Conservation (phyloP, 257 asterid genomes). For the Perilla frutescens region DNA sequence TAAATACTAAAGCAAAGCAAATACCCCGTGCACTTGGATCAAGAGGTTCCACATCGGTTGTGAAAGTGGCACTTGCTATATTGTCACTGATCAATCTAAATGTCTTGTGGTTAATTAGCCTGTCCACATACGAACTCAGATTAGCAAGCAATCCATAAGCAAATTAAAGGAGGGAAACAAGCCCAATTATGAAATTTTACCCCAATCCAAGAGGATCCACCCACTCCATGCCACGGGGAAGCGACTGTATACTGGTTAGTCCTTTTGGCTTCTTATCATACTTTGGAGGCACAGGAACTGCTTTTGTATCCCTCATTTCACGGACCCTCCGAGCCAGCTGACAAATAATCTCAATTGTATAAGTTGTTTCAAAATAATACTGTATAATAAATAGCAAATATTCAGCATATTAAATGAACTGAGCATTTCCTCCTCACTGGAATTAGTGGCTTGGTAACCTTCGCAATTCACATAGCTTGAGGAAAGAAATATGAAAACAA, state of each 20-base stretch:
- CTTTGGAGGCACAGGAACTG: conserved; percentile 67
- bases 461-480: conserved; percentile 20
- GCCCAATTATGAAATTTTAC: conserved; percentile 48
- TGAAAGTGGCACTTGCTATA: conserved; percentile 60
- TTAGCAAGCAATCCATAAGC: conserved; percentile 35
- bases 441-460: not conserved
- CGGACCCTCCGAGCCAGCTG: conserved; percentile 95
- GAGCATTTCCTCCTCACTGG: conserved; percentile 25
- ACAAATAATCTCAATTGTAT: conserved; percentile 38
- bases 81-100: conserved; percentile 85
- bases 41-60: conserved; percentile 68
- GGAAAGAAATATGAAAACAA: not conserved
- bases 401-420: conserved; percentile 1
- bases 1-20: conserved; percentile 34
- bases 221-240: conserved; percentile 99
- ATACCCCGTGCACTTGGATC: conserved; percentile 87
- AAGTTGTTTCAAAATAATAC: conserved; percentile 13
- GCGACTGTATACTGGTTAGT: conserved; percentile 73
- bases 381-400: conserved; percentile 25
- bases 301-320: conserved; percentile 93
- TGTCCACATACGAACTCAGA: conserved; percentile 44
- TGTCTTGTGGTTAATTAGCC: conserved; percentile 90
- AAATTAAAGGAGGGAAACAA: conserved; percentile 8
- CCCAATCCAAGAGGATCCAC: conserved; percentile 99
- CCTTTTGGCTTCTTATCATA: conserved; percentile 71